Evolutionary conservation across 441 rosid genomes (phyloP).

Genomic region (Arabidopsis hybrid): DNA sequence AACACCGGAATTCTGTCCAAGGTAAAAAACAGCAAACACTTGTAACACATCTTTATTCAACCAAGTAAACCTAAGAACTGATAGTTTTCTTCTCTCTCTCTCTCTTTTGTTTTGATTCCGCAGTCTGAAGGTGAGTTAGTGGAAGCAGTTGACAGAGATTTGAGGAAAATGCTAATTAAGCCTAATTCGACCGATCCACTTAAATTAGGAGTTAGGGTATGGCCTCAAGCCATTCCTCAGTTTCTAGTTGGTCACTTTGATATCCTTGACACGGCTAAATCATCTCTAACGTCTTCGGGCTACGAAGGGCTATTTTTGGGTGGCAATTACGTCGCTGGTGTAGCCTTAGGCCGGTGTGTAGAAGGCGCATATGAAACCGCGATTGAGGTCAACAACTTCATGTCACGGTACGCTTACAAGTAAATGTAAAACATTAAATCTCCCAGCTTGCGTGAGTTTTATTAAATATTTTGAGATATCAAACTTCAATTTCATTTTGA

Average conservation of each 20-base stretch:
- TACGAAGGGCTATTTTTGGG: conserved; percentile 77
- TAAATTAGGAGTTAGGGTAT: conserved; percentile 24
- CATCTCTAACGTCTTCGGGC: conserved; percentile 57
- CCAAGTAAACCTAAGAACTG: conserved; percentile 3
- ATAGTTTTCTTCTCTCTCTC: not conserved
- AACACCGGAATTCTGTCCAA: conserved; percentile 23
- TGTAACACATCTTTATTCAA: not conserved
- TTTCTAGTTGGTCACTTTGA: conserved; percentile 86
- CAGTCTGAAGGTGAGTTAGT: conserved; percentile 26
- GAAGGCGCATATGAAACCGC: conserved; percentile 47
- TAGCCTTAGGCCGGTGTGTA: conserved; percentile 85
- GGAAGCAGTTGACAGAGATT: conserved; percentile 29
- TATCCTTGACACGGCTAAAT: conserved; percentile 65
- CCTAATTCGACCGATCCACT: conserved; percentile 51
- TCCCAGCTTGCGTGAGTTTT: conserved; percentile 19
- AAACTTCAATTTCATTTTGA: not conserved
- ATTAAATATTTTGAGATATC: conserved; percentile 3
- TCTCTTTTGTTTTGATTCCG: not conserved
- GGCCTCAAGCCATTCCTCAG: conserved; percentile 48
- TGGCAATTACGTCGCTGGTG: conserved; percentile 89
- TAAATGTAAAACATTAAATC: conserved; percentile 38
- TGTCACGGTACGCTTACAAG: conserved; percentile 64
- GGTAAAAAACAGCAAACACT: conserved; percentile 2
- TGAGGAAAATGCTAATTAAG: conserved; percentile 27
- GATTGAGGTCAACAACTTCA: conserved; percentile 63